These are phyloP conservation scores for Eucalyptus regnans DNA, from an alignment of 345 rosid genomes.

Conservation along the genomic window DNA sequence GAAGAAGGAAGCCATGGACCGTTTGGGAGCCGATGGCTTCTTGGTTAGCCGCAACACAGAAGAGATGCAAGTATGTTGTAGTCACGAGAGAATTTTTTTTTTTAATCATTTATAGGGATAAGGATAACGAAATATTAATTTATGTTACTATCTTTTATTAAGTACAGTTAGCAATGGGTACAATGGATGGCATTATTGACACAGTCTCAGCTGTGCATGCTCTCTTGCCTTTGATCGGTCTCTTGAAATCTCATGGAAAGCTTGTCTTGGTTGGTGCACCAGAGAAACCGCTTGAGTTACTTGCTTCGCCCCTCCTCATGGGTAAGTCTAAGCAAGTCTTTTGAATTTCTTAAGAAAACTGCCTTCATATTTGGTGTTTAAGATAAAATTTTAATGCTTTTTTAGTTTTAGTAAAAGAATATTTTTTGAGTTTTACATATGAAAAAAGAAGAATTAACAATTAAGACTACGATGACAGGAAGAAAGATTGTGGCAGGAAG, in stretches of 20 bases:
- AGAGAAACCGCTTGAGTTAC: constrained; percentile 27
- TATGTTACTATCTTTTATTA: neutral
- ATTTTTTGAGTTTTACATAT: too few species aligned
- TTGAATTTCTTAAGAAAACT: neutral
- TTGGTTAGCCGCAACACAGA: constrained; percentile 18
- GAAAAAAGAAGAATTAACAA: neutral
- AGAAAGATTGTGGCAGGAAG: constrained; percentile 13
- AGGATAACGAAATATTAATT: too few species aligned
- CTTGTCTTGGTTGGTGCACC: constrained; percentile 43
- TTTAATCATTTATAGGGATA: neutral
- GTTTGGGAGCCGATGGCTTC: constrained; percentile 29
- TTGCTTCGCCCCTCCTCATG: constrained; percentile 4
- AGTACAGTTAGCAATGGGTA: constrained; percentile 1
- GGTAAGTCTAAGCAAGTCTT: constrained; percentile 2
- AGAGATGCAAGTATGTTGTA: constrained; percentile 11
- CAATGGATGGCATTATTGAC: neutral
- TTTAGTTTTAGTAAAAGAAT: neutral
- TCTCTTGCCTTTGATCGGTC: constrained; percentile 24
- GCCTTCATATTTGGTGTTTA: neutral
- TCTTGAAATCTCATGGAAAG: constrained; percentile 38
- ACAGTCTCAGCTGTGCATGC: constrained; percentile 42
- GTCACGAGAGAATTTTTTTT: neutral
- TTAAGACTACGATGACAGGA: neutral
- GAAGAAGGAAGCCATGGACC: constrained; percentile 23
- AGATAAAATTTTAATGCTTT: too few species aligned